Evolutionary conservation across 352 stramenopile genomes (phyloP), one percentile per base, ranked within the genome.

Genomic region (Pythium oligandrum): DNA sequence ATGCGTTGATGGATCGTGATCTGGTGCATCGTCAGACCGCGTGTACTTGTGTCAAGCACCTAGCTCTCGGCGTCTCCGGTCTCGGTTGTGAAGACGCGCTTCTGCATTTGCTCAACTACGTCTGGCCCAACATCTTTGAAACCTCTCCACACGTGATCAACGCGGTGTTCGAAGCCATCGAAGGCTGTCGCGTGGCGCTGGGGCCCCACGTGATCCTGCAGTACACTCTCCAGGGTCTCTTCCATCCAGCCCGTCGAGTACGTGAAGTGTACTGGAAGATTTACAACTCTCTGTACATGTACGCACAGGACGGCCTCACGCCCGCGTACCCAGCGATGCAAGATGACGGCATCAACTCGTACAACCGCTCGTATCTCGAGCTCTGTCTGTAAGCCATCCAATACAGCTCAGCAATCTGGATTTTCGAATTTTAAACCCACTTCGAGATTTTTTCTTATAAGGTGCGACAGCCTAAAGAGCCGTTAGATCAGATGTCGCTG

Each of bases 101-200:
- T 40, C 60, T 98, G 56, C 97, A 99, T 72, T 66, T 99, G 51
- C 78, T 99, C 4, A 99, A 99, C 71, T 99, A 96, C 66, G 96
- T 99, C n/a, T 99, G 96, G 96, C 97, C 97, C 17, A 99, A 99
- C 73, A 98, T 99, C 62, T 99, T 99, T 63, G 97, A 99, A 72
- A 97, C 97, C 51, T 98, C 96, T 57, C 86, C 97, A 12, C 97
- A 99, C 71, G 94, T 99, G 45, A 99, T 99, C 63, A 98, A 99
- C 64, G 97, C 97, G 4, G 96, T 98, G 17, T 98, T 99, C 60
- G 96, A 99, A 67, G 97, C 97, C 12, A 95, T 99, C 57, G 96
- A 99, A 80, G 96, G 95, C 55, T 92, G 96, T 60, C 94, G 97
- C 52, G 95, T 99, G 37, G 87, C 96, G 3, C 68, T 99, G 12